These are phyloP conservation scores for Lactarius deliciosus DNA, from an alignment of 768 basidiomycete genomes.

Conservation along the genomic window DNA sequence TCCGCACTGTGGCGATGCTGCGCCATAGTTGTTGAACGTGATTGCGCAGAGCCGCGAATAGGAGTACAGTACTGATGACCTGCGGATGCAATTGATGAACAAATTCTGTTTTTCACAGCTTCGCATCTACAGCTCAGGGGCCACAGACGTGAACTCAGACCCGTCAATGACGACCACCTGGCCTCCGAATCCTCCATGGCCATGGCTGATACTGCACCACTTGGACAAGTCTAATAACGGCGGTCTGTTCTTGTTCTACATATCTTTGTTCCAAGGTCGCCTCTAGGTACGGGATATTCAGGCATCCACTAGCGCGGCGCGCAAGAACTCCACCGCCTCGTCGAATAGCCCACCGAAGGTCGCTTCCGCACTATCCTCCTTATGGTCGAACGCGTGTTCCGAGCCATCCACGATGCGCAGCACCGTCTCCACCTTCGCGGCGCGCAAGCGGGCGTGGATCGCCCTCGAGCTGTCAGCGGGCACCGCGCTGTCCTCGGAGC, in stretches of 20 bases:
- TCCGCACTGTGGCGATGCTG: too few relatives aligned
- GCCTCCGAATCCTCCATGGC: too few relatives aligned
- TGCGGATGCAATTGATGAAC: too few relatives aligned
- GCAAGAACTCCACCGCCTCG: slow-evolving; percentile 34
- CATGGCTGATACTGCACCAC: too few relatives aligned
- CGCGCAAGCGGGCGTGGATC: slow-evolving; percentile 38
- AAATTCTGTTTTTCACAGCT: too few relatives aligned
- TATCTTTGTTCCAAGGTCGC: not conserved
- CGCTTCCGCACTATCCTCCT: slow-evolving; percentile 43
- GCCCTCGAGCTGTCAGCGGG: slow-evolving; percentile 42
- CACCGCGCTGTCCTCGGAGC: slow-evolving; percentile 49
- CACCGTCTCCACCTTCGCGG: slow-evolving; percentile 39
- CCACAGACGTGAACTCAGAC: too few relatives aligned
- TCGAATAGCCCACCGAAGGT: slow-evolving; percentile 43
- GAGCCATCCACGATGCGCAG: slow-evolving; percentile 42
- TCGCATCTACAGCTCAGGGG: too few relatives aligned
- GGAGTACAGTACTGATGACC: too few relatives aligned
- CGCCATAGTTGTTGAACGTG: too few relatives aligned
- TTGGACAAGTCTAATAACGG: too few relatives aligned
- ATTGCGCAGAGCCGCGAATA: too few relatives aligned
- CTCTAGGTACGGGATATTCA: not conserved
- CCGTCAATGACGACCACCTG: too few relatives aligned
- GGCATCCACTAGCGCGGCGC: slow-evolving; percentile 2
- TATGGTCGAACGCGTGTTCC: slow-evolving; percentile 61
- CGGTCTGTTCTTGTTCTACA: not conserved